phyloP scores from a whole-genome alignment of 2,329 filamentous ascomycete species.

The Orbilia brochopaga region DNA sequence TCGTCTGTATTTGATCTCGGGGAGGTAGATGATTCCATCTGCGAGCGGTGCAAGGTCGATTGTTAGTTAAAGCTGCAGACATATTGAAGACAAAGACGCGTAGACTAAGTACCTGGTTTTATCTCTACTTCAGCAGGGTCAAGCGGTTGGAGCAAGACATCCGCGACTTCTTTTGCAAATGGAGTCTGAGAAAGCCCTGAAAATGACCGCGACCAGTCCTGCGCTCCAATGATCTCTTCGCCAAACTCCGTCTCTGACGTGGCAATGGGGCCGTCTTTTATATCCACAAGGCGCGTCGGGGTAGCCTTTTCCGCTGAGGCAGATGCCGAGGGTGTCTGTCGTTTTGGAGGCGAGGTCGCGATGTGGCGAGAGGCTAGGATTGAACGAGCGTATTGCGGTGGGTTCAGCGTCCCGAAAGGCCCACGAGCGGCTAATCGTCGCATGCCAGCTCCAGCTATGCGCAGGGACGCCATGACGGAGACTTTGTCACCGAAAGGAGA shows the following conservation, averaged over 20 bases:
- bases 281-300: constrained; percentile 17
- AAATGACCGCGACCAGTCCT: constrained; percentile 85
- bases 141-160: constrained; percentile 72
- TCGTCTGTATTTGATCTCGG: constrained; percentile 95
- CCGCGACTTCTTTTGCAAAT: constrained; percentile 73
- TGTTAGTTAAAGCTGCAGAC: constrained; percentile 8
- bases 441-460: constrained; percentile 23
- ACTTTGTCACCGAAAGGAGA: not conserved
- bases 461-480: constrained; percentile 24
- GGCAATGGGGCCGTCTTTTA: constrained; percentile 36
- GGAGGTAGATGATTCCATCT: constrained; percentile 93
- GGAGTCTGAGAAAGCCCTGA: constrained; percentile 75
- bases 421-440: constrained; percentile 20
- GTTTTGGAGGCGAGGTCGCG: constrained; percentile 27
- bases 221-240: constrained; percentile 54
- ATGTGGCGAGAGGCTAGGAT: constrained; percentile 18
- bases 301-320: constrained; percentile 10
- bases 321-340: constrained; percentile 20
- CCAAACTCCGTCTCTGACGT: constrained; percentile 21
- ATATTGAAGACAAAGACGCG: not conserved
- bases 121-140: constrained; percentile 83
- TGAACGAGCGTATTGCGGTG: constrained; percentile 24
- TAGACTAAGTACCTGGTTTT: constrained; percentile 68
- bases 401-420: constrained; percentile 13
- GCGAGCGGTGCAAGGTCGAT: constrained; percentile 1